Conservation (phyloP, 2,329 filamentous ascomycete genomes). For the Colletotrichum incanum region DNA sequence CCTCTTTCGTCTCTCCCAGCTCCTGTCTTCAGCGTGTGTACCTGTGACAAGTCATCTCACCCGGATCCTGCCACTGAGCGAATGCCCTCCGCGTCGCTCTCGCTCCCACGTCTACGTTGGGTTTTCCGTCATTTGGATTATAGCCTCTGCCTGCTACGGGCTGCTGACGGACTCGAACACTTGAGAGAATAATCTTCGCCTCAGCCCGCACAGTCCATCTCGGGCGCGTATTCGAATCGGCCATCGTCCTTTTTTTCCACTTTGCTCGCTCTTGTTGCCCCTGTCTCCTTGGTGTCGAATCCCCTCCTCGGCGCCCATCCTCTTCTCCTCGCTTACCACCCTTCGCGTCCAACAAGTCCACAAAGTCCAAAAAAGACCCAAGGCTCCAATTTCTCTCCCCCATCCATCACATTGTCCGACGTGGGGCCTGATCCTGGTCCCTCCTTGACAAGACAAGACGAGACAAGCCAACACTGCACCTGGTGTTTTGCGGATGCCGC, state of each 20-base stretch:
- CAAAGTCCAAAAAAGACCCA: conserved; percentile 27
- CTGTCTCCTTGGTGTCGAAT: neutral
- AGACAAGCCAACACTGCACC: conserved; percentile 39
- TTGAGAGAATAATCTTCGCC: neutral
- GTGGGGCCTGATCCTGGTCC: conserved; percentile 40
- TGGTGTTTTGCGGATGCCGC: conserved; percentile 32
- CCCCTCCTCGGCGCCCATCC: conserved; percentile 1
- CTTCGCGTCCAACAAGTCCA: conserved; percentile 24
- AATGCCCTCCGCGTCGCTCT: conserved; percentile 6
- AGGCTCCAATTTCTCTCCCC: conserved; percentile 39
- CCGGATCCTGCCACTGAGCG: conserved; percentile 16
- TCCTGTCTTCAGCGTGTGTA: conserved; percentile 6
- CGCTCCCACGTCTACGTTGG: neutral
- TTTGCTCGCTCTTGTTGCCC: neutral
- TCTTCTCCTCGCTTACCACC: conserved; percentile 22
- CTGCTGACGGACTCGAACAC: neutral
- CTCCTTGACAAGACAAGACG: conserved; percentile 36
- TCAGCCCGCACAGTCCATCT: neutral
- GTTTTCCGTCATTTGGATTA: neutral
- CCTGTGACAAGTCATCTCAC: conserved; percentile 2
- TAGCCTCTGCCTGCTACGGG: neutral
- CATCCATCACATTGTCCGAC: conserved; percentile 40
- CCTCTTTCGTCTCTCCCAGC: neutral
- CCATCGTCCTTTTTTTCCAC: neutral
- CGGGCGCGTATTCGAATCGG: too few species aligned